Percentiles rank a stretch among this genome's conserved stretches.
Conservation (phyloP, 208 protist genomes). For the Acanthamoeba royreba region DNA sequence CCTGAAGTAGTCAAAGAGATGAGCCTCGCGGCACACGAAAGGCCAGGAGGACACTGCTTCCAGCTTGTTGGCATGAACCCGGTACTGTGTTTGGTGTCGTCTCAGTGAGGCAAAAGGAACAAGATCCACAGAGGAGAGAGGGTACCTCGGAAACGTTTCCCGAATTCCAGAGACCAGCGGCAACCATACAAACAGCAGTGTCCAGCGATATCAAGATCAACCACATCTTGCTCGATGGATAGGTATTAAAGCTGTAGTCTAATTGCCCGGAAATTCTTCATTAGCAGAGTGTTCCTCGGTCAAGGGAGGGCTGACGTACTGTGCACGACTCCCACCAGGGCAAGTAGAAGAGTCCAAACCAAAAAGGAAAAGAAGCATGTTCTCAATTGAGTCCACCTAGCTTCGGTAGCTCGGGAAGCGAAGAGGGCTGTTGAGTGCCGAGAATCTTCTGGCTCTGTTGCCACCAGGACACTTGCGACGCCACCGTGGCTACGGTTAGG, state of each 20-base stretch:
- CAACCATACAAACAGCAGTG: background rate
- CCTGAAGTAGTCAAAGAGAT: background rate
- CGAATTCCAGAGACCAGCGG: background rate
- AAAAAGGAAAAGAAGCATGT: background rate
- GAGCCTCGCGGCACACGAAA: background rate
- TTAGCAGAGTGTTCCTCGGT: background rate
- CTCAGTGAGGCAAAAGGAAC: too few relatives aligned
- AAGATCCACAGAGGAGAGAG: background rate
- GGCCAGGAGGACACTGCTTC: background rate
- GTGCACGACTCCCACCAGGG: background rate
- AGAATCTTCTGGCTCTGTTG: too few relatives aligned
- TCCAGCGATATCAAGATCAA: background rate
- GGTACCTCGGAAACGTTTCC: background rate
- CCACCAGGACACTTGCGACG: background rate
- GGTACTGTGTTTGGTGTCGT: too few relatives aligned
- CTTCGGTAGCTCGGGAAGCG: background rate
- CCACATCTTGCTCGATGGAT: too few relatives aligned
- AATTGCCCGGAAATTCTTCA: background rate
- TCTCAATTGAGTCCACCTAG: background rate
- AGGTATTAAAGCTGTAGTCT: background rate
- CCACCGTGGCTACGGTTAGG: background rate
- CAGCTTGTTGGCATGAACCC: background rate
- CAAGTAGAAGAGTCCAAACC: background rate
- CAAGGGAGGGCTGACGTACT: background rate
- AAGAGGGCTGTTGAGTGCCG: background rate